Evolutionary conservation across 2,329 filamentous ascomycete genomes (phyloP).

Genomic region (Onygenales sp.): DNA sequence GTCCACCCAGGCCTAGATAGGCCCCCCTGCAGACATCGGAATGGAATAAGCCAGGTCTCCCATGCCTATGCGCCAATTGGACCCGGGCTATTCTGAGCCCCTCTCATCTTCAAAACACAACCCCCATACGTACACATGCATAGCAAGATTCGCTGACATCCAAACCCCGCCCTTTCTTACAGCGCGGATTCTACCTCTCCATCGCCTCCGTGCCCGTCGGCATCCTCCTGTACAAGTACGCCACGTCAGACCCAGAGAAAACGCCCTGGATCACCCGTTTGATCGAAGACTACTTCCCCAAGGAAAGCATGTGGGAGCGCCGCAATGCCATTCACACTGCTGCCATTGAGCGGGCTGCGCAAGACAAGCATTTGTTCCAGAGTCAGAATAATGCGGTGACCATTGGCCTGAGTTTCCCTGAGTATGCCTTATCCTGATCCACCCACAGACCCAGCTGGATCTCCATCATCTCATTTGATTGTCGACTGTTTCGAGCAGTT

Average conservation of each 20-base stretch:
- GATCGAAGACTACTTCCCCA: slow-evolving; percentile 47
- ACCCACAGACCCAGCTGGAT: not conserved
- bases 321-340: slow-evolving; percentile 52
- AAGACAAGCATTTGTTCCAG: slow-evolving; percentile 53
- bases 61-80: not conserved
- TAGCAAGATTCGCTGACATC: not conserved
- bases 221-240: slow-evolving; percentile 33
- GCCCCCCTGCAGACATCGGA: not conserved
- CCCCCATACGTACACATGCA: not conserved
- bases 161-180: slow-evolving; percentile 4
- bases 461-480: not conserved
- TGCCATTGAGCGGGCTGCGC: slow-evolving; percentile 53
- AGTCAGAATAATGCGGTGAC: slow-evolving; percentile 31
- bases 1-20: not conserved
- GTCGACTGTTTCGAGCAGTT: not conserved
- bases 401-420: slow-evolving; percentile 51
- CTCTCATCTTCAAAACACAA: not conserved
- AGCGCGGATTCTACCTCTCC: slow-evolving; percentile 40
- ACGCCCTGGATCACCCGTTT: slow-evolving; percentile 34
- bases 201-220: slow-evolving; percentile 33
- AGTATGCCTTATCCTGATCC: slow-evolving; percentile 43
- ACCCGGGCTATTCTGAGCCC: not conserved
- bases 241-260: slow-evolving; percentile 27
- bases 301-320: slow-evolving; percentile 43
- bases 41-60: not conserved